These are phyloP conservation scores for Fusarium albosuccineum DNA, from an alignment of 2,329 filamentous ascomycete genomes.

Conservation along the genomic window DNA sequence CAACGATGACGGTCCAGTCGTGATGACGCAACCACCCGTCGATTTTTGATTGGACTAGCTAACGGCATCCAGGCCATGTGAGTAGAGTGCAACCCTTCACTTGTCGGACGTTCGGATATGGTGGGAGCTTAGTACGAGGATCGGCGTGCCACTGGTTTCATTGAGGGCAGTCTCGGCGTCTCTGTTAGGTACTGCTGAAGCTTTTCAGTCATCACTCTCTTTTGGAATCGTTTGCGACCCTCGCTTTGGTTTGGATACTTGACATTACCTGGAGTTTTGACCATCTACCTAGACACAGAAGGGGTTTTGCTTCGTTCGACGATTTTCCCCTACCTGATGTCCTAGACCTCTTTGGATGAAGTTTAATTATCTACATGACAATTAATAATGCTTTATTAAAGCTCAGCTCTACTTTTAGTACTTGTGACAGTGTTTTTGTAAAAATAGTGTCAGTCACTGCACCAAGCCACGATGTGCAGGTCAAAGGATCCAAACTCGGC, in stretches of 20 bases:
- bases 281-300: background rate
- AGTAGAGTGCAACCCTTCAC: background rate
- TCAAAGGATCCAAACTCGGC: too few relatives aligned
- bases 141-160: too few relatives aligned
- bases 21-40: constrained; percentile 20
- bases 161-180: background rate
- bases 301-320: constrained; percentile 9
- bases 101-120: too few relatives aligned
- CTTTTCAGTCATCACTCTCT: background rate
- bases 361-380: too few relatives aligned
- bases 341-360: background rate
- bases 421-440: too few relatives aligned
- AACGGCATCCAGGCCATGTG: constrained; percentile 7
- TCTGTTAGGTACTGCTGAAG: background rate
- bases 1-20: constrained; percentile 29
- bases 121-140: too few relatives aligned
- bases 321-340: constrained; percentile 2
- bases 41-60: constrained; percentile 17
- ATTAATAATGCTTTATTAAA: too few relatives aligned
- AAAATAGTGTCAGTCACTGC: too few relatives aligned
- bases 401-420: too few relatives aligned
- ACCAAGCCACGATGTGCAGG: too few relatives aligned
- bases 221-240: too few relatives aligned
- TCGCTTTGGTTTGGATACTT: background rate
- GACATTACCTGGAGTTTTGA: background rate